Percentiles rank a stretch among this genome's conserved stretches.
Conservation (phyloP, 805 yeast species). For the Ogataea corticis region DNA sequence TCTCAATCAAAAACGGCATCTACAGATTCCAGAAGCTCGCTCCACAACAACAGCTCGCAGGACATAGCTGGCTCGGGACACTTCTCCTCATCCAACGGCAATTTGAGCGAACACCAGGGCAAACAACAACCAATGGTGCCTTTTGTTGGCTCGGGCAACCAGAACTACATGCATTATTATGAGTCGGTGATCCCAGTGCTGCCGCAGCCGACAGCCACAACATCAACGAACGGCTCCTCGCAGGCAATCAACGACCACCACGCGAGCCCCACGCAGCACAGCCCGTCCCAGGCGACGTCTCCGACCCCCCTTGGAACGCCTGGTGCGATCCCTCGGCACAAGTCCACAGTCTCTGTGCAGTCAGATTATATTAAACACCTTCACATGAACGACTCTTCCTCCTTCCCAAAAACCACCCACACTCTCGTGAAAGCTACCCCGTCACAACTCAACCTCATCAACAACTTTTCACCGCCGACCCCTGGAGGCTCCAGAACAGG, state of each 20-base stretch:
- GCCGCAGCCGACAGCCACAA: conserved; percentile 17
- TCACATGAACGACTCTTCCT: conserved; percentile 33
- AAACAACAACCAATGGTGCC: not conserved
- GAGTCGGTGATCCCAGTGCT: conserved; percentile 36
- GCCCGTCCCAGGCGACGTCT: conserved; percentile 3
- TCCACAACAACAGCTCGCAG: conserved; percentile 9
- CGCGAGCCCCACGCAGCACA: conserved; percentile 1
- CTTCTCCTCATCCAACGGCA: conserved; percentile 7
- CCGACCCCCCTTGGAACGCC: not conserved
- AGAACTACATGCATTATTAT: conserved; percentile 28
- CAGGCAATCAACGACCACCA: not conserved
- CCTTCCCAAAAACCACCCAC: conserved; percentile 33
- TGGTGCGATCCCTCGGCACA: conserved; percentile 8
- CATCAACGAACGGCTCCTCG: not conserved
- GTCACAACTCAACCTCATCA: conserved; percentile 29
- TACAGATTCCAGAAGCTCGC: conserved; percentile 11
- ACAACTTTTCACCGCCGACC: conserved; percentile 21
- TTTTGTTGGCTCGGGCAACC: conserved; percentile 5
- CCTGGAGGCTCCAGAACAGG: conserved; percentile 17
- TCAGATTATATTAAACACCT: conserved; percentile 30
- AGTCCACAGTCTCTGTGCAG: conserved; percentile 22
- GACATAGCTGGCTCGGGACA: conserved; percentile 6
- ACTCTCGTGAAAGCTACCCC: conserved; percentile 28
- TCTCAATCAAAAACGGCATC: conserved; percentile 2
- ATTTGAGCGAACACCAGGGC: not conserved